Base-by-base conservation (phyloP, 805 yeast species). In the Starmerella apis region DNA sequence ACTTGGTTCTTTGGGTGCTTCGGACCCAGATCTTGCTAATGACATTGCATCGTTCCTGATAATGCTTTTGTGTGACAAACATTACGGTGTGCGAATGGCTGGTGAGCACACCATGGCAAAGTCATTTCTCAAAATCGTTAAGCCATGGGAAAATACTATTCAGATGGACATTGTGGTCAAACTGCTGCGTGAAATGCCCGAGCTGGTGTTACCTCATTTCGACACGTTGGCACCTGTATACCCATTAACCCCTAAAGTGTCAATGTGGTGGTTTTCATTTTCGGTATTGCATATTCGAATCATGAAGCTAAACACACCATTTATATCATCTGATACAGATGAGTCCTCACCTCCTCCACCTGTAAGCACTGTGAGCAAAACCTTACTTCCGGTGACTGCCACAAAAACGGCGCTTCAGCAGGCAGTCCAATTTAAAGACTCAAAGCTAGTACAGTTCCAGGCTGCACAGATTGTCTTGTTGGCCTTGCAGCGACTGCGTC, bases 201-300 rank as follows among this genome's bases (percentile, higher is more conserved):
- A 87, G 59, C 68, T 90, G 20, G 72, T 84, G 1, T 79, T 86
- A 1, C 83, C 87, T 1, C 88, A 82, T 57, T 56, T 64, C 47
- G 58, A 56, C 3, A 43, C 36, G 32, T 24, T 61, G 28, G 54
- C 56, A 3, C 53, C 52, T 7, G 48, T 59, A 13, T 57, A 56
- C 27, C 72, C 78, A 55, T 82, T 84, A 61, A 94, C 84, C 53
- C 95, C 96, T 0, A 77, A 80, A 44, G 67, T 83, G 49, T 72
- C 90, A 1, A 80, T 90, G 11, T 86, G 83, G 68, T 88, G 94
- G 87, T 71, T 86, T 43, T 83, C 92, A 7, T 82, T 77, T 65
- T 75, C 86, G 0, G 68, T 81, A 23, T 63, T 86, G 2, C 66
- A 81, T 41, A 71, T 80, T 1, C 76, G 78, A 50, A 71, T 84